Evolutionary conservation across 345 rosid genomes (phyloP).

Genomic region (Diplotaxis tenuifolia): DNA sequence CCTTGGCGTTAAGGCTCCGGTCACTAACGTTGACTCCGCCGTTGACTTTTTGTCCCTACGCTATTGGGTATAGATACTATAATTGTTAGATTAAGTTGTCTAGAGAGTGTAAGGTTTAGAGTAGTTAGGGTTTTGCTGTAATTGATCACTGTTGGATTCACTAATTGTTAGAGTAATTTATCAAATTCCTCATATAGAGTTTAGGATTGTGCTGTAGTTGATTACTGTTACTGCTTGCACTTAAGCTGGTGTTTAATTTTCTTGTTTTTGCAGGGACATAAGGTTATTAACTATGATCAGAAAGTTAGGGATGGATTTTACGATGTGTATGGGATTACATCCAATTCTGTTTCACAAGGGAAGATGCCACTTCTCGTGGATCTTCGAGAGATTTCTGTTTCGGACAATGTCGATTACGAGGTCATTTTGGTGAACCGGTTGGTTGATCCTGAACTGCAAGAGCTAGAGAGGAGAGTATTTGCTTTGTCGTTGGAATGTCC

Average conservation of each 20-base stretch:
- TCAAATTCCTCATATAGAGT: neutral
- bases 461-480: slow-evolving; percentile 63
- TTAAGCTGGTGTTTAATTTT: slow-evolving; percentile 12
- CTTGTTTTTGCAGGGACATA: slow-evolving; percentile 58
- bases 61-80: slow-evolving; percentile 70
- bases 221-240: neutral
- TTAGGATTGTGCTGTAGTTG: slow-evolving; percentile 22
- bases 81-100: neutral
- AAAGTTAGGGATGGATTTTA: slow-evolving; percentile 87
- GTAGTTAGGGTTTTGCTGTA: slow-evolving; percentile 25
- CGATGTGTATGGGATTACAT: slow-evolving; percentile 67
- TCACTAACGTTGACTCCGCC: too few relatives aligned
- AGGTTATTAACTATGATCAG: slow-evolving; percentile 78
- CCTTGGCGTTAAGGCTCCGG: too few relatives aligned
- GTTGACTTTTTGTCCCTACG: slow-evolving; percentile 74
- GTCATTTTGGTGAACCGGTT: slow-evolving; percentile 74
- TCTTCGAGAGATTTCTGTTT: slow-evolving; percentile 65
- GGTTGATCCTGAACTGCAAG: slow-evolving; percentile 67
- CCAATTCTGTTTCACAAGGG: slow-evolving; percentile 57
- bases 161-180: neutral
- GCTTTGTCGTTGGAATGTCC: slow-evolving; percentile 49
- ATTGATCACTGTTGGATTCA: neutral
- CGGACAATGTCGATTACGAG: slow-evolving; percentile 66
- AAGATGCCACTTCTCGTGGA: slow-evolving; percentile 89
- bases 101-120: neutral